These are phyloP conservation scores for Colletotrichum sp. DNA, from an alignment of 2,329 filamentous ascomycete genomes.

Conservation along the genomic window DNA sequence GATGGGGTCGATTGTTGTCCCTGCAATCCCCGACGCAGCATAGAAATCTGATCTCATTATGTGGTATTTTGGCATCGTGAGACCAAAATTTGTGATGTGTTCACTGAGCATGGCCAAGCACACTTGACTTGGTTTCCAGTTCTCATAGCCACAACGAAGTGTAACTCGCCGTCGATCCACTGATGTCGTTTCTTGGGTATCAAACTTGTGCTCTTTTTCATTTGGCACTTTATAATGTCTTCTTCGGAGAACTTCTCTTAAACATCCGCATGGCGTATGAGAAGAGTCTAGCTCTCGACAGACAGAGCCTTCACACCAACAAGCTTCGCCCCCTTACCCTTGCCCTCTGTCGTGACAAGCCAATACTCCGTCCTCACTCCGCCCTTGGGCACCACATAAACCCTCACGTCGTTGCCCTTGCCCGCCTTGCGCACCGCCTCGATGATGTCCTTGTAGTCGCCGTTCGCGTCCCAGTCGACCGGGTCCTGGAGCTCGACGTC, in stretches of 20 bases:
- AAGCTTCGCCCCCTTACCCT: slow-evolving; percentile 62
- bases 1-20: background rate
- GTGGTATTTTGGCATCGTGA: background rate
- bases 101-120: background rate
- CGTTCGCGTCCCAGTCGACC: slow-evolving; percentile 74
- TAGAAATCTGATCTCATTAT: background rate
- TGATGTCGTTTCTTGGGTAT: background rate
- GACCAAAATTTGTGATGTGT: background rate
- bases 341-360: slow-evolving; percentile 69
- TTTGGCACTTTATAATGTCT: background rate
- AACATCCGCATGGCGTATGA: background rate
- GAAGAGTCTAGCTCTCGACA: slow-evolving; percentile 67
- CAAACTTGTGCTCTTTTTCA: background rate
- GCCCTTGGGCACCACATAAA: slow-evolving; percentile 73
- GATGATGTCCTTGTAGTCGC: slow-evolving; percentile 72
- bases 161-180: background rate
- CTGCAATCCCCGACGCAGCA: background rate
- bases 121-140: background rate
- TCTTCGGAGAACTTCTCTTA: background rate
- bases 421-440: slow-evolving; percentile 71
- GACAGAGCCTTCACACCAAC: slow-evolving; percentile 81
- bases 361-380: slow-evolving; percentile 78
- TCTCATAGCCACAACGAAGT: background rate
- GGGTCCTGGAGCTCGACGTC: slow-evolving; percentile 70
- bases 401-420: slow-evolving; percentile 70